Base-by-base conservation (phyloP, 352 stramenopile species). In the Globisporangium camurandrum region DNA sequence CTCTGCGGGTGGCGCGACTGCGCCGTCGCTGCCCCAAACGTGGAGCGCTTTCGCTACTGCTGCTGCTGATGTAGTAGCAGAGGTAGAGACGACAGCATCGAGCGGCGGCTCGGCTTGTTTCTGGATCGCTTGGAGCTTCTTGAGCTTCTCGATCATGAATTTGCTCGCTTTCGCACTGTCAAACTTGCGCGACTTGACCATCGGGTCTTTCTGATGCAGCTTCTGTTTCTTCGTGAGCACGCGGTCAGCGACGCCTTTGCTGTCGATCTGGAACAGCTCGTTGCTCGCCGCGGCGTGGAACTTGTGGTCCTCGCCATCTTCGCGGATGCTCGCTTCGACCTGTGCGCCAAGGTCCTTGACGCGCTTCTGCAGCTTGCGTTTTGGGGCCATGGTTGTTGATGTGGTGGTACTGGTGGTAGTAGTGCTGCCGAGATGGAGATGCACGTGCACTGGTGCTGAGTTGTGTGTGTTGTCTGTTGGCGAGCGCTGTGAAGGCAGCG, bases 201-300 rank as follows among this genome's bases (percentile, higher is more conserved):
- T 36, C 23, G 80, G 80, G 57, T 88, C 71, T 47, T 88, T 88
- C 30, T 85, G 62, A 43, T 72, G 46, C 33, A 72, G 61, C 55
- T 82, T 81, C 50, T 88, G 71, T 54, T 82, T 84, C 71, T 91
- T 91, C 42, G 64, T 74, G 24, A 87, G 58, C n/a, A 41, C 45
- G 19, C 58, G 59, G 6, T 49, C 39, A 16, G 34, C 61, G 34
- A 71, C 79, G 41, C 83, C 83, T 37, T 71, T 69, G 54, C 62
- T 86, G 68, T 93, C 83, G 44, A 92, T 66, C 54, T 87, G 73
- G 65, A 90, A 93, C 20, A 93, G 70, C 61, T 89, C 62, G n/a
- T 79, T 62, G 33, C 71, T 74, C 37, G 67, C 57, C 12, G 82
- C 74, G 33, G 81, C 62, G 63, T 92, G 61, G n/a, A 91, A 69